Percentiles rank a stretch among this genome's conserved stretches.
Conservation (phyloP, 495 filamentous ascomycete genomes). For the Penicillium ochrochloron region DNA sequence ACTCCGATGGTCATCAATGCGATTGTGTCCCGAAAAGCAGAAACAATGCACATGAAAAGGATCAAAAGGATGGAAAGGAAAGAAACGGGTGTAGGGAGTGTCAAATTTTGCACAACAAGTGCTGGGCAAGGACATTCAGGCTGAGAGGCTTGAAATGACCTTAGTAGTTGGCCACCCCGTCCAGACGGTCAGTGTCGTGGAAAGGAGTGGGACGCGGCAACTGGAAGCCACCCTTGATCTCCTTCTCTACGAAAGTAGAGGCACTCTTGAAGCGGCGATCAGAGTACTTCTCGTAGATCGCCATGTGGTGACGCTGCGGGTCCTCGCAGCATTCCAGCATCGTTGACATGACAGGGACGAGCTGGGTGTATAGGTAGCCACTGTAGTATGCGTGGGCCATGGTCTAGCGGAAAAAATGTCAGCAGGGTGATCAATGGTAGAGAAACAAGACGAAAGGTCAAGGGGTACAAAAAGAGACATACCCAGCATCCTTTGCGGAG, state of each 20-base stretch:
- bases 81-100: constrained; percentile 18
- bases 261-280: constrained; percentile 81
- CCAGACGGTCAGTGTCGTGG: constrained; percentile 23
- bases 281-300: constrained; percentile 90
- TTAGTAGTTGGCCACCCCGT: constrained; percentile 32
- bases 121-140: constrained; percentile 1
- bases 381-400: constrained; percentile 87
- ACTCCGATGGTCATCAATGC: constrained; percentile 23
- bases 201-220: constrained; percentile 35
- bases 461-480: constrained; percentile 43
- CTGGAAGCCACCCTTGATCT: constrained; percentile 64
- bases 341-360: constrained; percentile 73
- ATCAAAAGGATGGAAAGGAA: not conserved
- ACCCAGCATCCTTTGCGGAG: constrained; percentile 92
- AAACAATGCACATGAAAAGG: not conserved
- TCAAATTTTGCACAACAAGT: constrained; percentile 7
- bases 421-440: constrained; percentile 29
- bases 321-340: constrained; percentile 87
- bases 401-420: constrained; percentile 56
- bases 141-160: not conserved
- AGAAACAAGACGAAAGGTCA: not conserved
- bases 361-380: constrained; percentile 84
- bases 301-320: constrained; percentile 76
- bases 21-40: constrained; percentile 23
- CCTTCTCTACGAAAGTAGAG: constrained; percentile 75